Percentiles rank a stretch among this genome's conserved stretches.
phyloP scores from a whole-genome alignment of 345 rosid genomes.

The Diplotaxis tenuifolia region DNA sequence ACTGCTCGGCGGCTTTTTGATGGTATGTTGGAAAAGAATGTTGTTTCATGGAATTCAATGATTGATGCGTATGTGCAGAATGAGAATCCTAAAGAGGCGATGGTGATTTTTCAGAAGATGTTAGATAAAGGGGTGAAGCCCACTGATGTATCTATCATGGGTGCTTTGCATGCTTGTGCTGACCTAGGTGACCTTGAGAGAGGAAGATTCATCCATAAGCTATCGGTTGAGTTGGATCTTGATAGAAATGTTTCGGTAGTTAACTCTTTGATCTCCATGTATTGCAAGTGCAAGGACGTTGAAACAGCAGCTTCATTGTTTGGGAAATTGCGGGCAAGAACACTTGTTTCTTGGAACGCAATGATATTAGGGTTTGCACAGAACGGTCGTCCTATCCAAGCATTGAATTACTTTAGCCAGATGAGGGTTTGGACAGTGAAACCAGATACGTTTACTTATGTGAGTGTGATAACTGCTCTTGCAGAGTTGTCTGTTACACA shows the following conservation, averaged over 20 bases:
- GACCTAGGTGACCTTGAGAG: conserved; percentile 57
- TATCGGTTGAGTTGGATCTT: conserved; percentile 45
- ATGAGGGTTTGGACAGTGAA: conserved; percentile 43
- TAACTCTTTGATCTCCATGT: conserved; percentile 85
- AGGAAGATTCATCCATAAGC: conserved; percentile 62
- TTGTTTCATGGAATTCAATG: conserved; percentile 90
- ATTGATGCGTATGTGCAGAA: conserved; percentile 72
- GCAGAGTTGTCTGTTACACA: conserved; percentile 65
- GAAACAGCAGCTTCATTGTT: conserved; percentile 58
- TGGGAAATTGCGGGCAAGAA: conserved; percentile 46
- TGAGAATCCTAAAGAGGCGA: conserved; percentile 60
- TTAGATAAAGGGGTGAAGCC: conserved; percentile 62
- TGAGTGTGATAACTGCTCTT: conserved; percentile 73
- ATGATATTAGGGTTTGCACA: conserved; percentile 79
- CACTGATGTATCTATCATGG: conserved; percentile 66
- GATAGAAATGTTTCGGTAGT: conserved; percentile 54
- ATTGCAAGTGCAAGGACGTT: conserved; percentile 66
- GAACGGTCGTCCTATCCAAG: conserved; percentile 61
- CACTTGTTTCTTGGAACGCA: conserved; percentile 82
- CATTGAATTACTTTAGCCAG: conserved; percentile 57
- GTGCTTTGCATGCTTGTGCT: conserved; percentile 71
- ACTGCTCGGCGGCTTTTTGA: conserved; percentile 58
- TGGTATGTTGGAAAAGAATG: conserved; percentile 50
- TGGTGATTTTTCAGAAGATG: conserved; percentile 59
- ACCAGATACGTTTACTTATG: conserved; percentile 75